Percentiles rank a stretch among this genome's conserved stretches.
Conservation (phyloP, 2,329 filamentous ascomycete genomes). For the Juglanconis oblonga region DNA sequence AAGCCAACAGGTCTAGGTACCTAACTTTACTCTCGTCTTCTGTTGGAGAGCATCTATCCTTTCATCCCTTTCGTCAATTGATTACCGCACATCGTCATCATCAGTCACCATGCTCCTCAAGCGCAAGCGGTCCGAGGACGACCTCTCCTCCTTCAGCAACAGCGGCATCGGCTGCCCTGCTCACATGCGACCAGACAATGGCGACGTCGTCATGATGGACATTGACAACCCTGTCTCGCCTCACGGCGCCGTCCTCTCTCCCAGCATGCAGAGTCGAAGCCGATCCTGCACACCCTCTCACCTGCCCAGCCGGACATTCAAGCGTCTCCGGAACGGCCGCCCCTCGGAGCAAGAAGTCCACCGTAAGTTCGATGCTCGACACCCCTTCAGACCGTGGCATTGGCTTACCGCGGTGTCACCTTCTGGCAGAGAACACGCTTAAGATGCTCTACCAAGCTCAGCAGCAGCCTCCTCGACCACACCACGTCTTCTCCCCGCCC, state of each 20-base stretch:
- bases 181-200: slow-evolving; percentile 28
- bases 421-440: slow-evolving; percentile 52
- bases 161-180: slow-evolving; percentile 41
- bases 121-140: slow-evolving; percentile 61
- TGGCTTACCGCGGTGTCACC: background rate
- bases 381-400: background rate
- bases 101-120: slow-evolving; percentile 52
- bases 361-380: slow-evolving; percentile 38
- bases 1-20: background rate
- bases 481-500: slow-evolving; percentile 20
- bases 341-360: slow-evolving; percentile 55
- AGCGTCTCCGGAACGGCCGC: slow-evolving; percentile 57
- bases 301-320: slow-evolving; percentile 56
- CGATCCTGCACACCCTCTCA: slow-evolving; percentile 37
- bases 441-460: slow-evolving; percentile 57
- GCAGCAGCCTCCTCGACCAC: slow-evolving; percentile 24
- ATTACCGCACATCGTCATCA: background rate
- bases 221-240: slow-evolving; percentile 28
- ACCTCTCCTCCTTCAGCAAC: slow-evolving; percentile 45
- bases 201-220: slow-evolving; percentile 30
- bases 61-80: background rate
- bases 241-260: slow-evolving; percentile 24
- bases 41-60: background rate
- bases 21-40: background rate
- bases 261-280: slow-evolving; percentile 19